Base-by-base conservation (phyloP, 2,329 filamentous ascomycete genomes). In the Dactylellina leptospora region DNA sequence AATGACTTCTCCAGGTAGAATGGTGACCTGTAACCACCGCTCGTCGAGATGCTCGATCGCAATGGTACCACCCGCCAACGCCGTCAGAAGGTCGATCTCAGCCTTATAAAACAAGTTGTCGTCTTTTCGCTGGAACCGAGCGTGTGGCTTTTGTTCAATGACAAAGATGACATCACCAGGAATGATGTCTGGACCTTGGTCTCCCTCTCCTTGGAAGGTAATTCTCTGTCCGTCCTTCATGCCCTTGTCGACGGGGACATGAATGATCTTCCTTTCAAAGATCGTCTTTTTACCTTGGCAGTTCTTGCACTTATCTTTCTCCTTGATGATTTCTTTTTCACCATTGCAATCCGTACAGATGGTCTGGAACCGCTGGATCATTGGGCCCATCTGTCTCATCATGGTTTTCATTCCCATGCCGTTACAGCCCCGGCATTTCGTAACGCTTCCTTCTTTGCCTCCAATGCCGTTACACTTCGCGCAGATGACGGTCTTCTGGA, bases 331-430 rank as follows among this genome's bases (percentile, higher is more conserved):
- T 84, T 99, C 95, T 73, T 95, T 93, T 82, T 99, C 95, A 74
- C 96, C 96, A 77, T 95, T 93, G 81, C 95, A 99, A 83, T 99
- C 96, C 25, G 93, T 91, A 86, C 95, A 99, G 77, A 97, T 93
- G 27, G 93, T 97, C 85, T 99, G 95, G 88, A 99, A 99, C 68
- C 95, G 91, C 84, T 99, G 96, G 77, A 99, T 97, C 95, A 99
- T 99, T 71, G 95, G 95, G 55, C 95, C 95, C 93, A 99, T 97
- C 83, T 99, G 95, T 80, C 96, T 90, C 95, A 99, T 97, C 93
- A 99, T 97, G 40, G 91, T 97, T 90, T 97, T 97, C 91, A 97
- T 96, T 82, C 95, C 95, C 75, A 90, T 87, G 76, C 95, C 95
- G 78, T 96, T 92, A 81, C 95, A 99, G 78, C 92, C 90, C 40